Base-by-base conservation (phyloP, 768 basidiomycete genomes). In the Dioszegia aurantiaca region DNA sequence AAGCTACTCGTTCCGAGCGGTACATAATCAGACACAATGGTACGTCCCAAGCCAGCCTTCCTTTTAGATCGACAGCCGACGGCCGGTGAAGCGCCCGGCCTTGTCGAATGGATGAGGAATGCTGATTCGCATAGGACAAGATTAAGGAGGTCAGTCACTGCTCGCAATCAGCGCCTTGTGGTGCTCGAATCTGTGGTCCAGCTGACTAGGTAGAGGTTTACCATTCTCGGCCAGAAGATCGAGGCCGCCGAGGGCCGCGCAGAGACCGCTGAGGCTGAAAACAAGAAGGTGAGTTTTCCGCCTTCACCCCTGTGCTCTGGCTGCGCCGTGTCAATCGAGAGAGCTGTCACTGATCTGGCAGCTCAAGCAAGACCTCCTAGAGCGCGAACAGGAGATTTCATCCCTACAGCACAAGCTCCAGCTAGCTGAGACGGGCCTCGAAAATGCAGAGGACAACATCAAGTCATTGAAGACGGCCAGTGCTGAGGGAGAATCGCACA, bases 311-410 rank as follows among this genome's bases (percentile, higher is more conserved):
- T 14, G 42, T 21, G 21, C 10, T 43, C 21, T 21, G 21, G 21
- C 5, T 12, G 14, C 8, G 16, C 4, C n/a, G 8, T n/a, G 26
- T n/a, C 3, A 27, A 24, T 12, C 19, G 44, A 9, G 14, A 16
- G 46, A 47, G 12, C 16, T n/a, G 11, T 45, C 31, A 37, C 47
- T 54, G 11, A 53, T 27, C 4, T n/a, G n/a, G 17, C 62, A 81
- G 66, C 77, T 80, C 60, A 85, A 91, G 69, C 89, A 90, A 73
- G 61, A 76, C 23, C 69, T 92, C 36, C 83, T 95, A 17, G 81
- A 84, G 70, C 86, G 85, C 71, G 94, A 97, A 1, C 92, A 98
- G 76, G 86, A 87, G 65, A 87, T 90, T 74, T 79, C 78, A 4
- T 97, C 94, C 0, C 83, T 93, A 60, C 79, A 82, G 49, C 87